These are phyloP conservation scores for Trichoderma gamsii DNA, from an alignment of 495 filamentous ascomycete species.

Conservation along the genomic window DNA sequence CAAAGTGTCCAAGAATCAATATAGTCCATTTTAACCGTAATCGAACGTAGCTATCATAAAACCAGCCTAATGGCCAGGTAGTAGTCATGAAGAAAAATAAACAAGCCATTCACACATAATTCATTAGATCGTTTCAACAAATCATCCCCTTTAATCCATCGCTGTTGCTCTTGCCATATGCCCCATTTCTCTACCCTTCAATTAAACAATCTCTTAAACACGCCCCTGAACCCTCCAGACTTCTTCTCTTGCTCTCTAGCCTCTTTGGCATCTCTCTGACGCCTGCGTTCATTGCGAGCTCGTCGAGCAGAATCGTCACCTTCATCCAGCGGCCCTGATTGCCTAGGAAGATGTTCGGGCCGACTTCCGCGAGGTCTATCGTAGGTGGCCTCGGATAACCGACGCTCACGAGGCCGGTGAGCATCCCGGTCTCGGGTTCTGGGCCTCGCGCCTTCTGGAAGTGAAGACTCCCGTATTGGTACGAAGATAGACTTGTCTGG, in stretches of 20 bases:
- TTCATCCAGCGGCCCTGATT: slow-evolving; percentile 1
- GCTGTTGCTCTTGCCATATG: neutral
- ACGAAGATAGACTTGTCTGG: neutral
- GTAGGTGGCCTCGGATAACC: slow-evolving; percentile 1
- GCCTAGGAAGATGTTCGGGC: neutral
- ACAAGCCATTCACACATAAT: slow-evolving; percentile 4
- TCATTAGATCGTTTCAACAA: slow-evolving; percentile 5
- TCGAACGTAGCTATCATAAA: neutral
- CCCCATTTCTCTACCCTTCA: neutral
- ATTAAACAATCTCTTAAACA: slow-evolving; percentile 12
- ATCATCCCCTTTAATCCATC: neutral
- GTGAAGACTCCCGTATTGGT: slow-evolving; percentile 15
- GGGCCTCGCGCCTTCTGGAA: slow-evolving; percentile 17
- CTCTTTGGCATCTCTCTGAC: neutral
- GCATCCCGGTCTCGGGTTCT: slow-evolving; percentile 12
- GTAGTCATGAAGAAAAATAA: slow-evolving; percentile 1
- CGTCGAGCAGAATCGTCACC: slow-evolving; percentile 8
- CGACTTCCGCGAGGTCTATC: neutral
- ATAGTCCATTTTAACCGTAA: slow-evolving; percentile 2
- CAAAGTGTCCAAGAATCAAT: neutral
- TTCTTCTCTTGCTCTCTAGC: slow-evolving; percentile 16
- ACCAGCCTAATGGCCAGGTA: slow-evolving; percentile 8
- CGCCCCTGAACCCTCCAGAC: neutral
- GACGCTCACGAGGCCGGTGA: neutral
- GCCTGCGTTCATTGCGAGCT: slow-evolving; percentile 3